Percentiles rank a stretch among this genome's conserved stretches.
Evolutionary conservation across 1,284 basidiomycete species (phyloP).

Genomic region (Cutaneotrichosporon sp.): DNA sequence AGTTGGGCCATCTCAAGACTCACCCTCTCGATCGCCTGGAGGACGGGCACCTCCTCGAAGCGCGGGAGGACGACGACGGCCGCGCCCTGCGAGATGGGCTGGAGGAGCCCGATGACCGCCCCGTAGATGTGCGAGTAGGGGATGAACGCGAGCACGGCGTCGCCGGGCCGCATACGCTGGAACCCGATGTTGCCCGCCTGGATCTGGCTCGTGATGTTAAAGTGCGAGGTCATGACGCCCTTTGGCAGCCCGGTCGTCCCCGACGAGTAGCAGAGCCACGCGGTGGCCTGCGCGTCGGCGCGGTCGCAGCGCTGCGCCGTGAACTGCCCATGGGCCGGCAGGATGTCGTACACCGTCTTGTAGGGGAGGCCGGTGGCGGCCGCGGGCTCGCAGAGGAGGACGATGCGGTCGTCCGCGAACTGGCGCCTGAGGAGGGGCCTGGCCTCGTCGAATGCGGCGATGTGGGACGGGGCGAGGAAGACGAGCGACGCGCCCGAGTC

Average conservation of each 20-base stretch:
- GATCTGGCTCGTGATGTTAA: slow-evolving; percentile 59
- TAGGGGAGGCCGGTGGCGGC: background rate
- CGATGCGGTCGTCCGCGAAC: slow-evolving; percentile 28
- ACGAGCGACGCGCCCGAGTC: slow-evolving; percentile 62
- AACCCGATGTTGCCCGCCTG: slow-evolving; percentile 8
- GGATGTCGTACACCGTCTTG: slow-evolving; percentile 10
- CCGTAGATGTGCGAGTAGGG: slow-evolving; percentile 25
- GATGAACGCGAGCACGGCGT: slow-evolving; percentile 16
- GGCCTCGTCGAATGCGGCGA: slow-evolving; percentile 35
- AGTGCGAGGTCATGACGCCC: slow-evolving; percentile 62
- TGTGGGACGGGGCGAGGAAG: slow-evolving; percentile 60
- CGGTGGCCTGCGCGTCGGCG: background rate
- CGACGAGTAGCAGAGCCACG: slow-evolving; percentile 64
- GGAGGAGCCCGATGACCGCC: slow-evolving; percentile 57
- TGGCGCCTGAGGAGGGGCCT: slow-evolving; percentile 25
- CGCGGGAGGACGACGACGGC: slow-evolving; percentile 68
- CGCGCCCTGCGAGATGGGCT: slow-evolving; percentile 62
- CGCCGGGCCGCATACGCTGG: slow-evolving; percentile 5
- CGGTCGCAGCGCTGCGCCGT: slow-evolving; percentile 5
- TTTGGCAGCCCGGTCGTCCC: slow-evolving; percentile 59
- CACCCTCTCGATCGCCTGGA: slow-evolving; percentile 55
- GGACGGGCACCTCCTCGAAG: slow-evolving; percentile 56
- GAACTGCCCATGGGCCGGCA: background rate
- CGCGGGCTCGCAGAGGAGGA: slow-evolving; percentile 28
- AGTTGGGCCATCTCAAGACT: slow-evolving; percentile 41